Percentiles rank a stretch among this genome's conserved stretches.
Evolutionary conservation across 805 yeast genomes (phyloP).

Genomic region (Yarrowia divulgata): DNA sequence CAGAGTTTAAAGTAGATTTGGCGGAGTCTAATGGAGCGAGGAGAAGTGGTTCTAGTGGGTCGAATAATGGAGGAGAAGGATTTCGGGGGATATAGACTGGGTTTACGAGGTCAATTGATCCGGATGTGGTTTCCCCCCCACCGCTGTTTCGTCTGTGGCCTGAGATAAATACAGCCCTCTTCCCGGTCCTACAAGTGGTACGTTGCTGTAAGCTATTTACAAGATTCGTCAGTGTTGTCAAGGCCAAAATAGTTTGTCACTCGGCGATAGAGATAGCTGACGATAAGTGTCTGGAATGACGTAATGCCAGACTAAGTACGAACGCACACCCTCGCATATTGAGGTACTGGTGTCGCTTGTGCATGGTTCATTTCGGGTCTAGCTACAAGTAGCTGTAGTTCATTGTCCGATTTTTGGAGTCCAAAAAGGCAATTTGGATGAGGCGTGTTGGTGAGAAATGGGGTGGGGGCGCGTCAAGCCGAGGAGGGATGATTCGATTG

Average conservation of each 20-base stretch:
- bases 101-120: too few species aligned
- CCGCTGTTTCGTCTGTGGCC: too few species aligned
- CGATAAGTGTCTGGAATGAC: background rate
- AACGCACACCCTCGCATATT: background rate
- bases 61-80: too few species aligned
- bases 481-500: background rate
- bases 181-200: too few species aligned
- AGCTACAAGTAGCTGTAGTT: too few species aligned
- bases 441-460: background rate
- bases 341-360: conserved; percentile 15
- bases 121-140: too few species aligned
- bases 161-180: too few species aligned
- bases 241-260: background rate
- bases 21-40: background rate
- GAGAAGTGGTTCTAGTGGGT: too few species aligned
- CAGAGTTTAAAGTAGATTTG: background rate
- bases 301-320: background rate
- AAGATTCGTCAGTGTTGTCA: background rate
- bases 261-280: too few species aligned
- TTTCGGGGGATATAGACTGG: too few species aligned
- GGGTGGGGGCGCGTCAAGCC: background rate
- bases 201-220: background rate
- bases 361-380: background rate
- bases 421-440: background rate
- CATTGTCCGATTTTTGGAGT: background rate